These are phyloP conservation scores for Fragaria vesca DNA, from an alignment of 306 rosid species.

Conservation along the genomic window DNA sequence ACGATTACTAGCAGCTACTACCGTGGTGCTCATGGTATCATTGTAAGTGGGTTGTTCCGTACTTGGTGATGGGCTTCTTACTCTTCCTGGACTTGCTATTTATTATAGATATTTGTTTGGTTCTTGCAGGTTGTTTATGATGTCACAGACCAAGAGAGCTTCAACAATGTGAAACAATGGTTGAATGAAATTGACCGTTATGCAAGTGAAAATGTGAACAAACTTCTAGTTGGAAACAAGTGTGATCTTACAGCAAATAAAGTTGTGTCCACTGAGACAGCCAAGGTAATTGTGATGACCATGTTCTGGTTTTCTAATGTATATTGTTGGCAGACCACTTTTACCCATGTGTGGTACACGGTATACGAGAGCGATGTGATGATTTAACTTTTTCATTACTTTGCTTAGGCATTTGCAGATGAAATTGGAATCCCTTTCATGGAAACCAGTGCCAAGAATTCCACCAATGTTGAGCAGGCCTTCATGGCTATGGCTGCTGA, in stretches of 20 bases:
- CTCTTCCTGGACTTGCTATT: background rate
- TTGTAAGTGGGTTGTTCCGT: slow-evolving; percentile 47
- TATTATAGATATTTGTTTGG: background rate
- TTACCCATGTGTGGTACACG: background rate
- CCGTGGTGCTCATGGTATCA: slow-evolving; percentile 99
- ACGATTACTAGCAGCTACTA: slow-evolving; percentile 99
- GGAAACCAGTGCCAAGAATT: slow-evolving; percentile 58
- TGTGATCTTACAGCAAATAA: slow-evolving; percentile 54
- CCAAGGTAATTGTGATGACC: slow-evolving; percentile 32
- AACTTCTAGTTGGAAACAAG: slow-evolving; percentile 57
- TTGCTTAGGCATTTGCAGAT: slow-evolving; percentile 46
- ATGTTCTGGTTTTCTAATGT: background rate
- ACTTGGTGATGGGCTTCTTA: background rate
- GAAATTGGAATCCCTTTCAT: slow-evolving; percentile 57
- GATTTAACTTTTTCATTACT: background rate
- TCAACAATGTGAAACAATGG: slow-evolving; percentile 60
- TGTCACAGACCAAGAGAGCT: slow-evolving; percentile 58
- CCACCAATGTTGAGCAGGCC: slow-evolving; percentile 59
- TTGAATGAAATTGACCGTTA: slow-evolving; percentile 56
- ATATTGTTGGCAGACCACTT: background rate
- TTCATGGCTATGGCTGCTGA: slow-evolving; percentile 66
- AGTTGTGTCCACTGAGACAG: slow-evolving; percentile 56
- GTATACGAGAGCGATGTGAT: background rate
- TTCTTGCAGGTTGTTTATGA: slow-evolving; percentile 48
- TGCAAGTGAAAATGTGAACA: slow-evolving; percentile 58